Evolutionary conservation across 2,329 filamentous ascomycete species (phyloP).

Genomic region (Alternaria postmessia): DNA sequence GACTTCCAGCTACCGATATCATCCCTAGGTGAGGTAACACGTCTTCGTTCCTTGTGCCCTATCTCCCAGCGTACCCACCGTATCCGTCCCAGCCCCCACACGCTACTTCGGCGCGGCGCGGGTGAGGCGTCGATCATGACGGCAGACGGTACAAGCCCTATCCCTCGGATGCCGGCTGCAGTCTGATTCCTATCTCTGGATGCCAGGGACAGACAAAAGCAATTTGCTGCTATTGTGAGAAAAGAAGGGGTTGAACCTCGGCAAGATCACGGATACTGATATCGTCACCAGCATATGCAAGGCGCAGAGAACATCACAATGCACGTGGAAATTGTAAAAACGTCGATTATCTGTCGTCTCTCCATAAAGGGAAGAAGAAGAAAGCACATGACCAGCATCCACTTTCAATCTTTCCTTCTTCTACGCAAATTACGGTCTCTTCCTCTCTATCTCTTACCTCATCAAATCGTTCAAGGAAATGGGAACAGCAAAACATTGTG

Average conservation of each 20-base stretch:
- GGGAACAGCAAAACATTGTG: background rate
- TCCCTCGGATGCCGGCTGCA: background rate
- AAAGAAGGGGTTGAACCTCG: background rate
- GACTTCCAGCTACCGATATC: background rate
- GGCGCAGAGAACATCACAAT: background rate
- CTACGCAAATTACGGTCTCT: background rate
- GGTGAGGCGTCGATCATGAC: slow-evolving; percentile 7
- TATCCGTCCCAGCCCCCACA: slow-evolving; percentile 1
- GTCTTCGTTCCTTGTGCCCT: background rate
- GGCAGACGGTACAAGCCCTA: background rate
- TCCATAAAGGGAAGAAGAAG: background rate
- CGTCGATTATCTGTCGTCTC: background rate
- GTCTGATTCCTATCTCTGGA: background rate
- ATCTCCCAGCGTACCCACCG: slow-evolving; percentile 1
- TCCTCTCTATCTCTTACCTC: background rate
- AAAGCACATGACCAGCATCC: slow-evolving; percentile 7
- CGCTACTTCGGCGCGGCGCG: slow-evolving; percentile 3
- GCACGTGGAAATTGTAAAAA: background rate
- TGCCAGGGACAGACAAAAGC: background rate
- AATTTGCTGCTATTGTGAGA: background rate
- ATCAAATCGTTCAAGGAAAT: slow-evolving; percentile 11
- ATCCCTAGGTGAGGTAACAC: background rate
- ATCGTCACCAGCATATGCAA: background rate
- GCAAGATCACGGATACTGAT: background rate
- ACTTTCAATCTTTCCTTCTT: background rate